Conservation (phyloP, 208 protist species). For the Blechomonas ayalai region DNA sequence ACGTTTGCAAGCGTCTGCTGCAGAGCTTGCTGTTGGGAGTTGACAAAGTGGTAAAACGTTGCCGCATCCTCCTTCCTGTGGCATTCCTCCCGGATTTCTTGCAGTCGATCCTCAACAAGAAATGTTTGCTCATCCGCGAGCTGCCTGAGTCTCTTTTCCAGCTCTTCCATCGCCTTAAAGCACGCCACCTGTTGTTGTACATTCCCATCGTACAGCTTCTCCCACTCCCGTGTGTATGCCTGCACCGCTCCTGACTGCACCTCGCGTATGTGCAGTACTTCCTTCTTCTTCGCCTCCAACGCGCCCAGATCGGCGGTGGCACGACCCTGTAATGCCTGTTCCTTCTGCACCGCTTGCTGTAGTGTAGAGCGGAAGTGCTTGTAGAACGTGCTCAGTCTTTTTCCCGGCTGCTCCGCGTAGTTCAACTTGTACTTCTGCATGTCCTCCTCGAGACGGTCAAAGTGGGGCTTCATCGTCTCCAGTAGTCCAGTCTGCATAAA, state of each 20-base stretch:
- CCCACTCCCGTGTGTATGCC: slow-evolving; percentile 35
- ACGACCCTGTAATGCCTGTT: slow-evolving; percentile 10
- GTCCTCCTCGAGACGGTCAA: slow-evolving; percentile 41
- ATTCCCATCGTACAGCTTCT: slow-evolving; percentile 43
- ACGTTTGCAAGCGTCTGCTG: slow-evolving; percentile 16
- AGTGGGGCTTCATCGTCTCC: slow-evolving; percentile 47
- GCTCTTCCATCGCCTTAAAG: slow-evolving; percentile 59
- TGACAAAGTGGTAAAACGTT: slow-evolving; percentile 46
- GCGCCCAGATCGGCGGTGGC: slow-evolving; percentile 26
- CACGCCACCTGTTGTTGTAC: slow-evolving; percentile 52
- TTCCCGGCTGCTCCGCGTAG: slow-evolving; percentile 15
- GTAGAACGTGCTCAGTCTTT: slow-evolving; percentile 14
- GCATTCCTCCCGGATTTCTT: slow-evolving; percentile 33
- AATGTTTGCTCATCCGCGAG: slow-evolving; percentile 38
- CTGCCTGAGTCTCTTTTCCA: slow-evolving; percentile 45
- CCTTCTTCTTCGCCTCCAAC: slow-evolving; percentile 19
- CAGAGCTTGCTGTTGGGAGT: slow-evolving; percentile 24
- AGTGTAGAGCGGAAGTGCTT: slow-evolving; percentile 17
- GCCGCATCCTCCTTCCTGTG: slow-evolving; percentile 38
- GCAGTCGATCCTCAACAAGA: slow-evolving; percentile 49
- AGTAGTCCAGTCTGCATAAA: slow-evolving; percentile 62
- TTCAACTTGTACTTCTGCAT: slow-evolving; percentile 31
- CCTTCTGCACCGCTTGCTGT: slow-evolving; percentile 2
- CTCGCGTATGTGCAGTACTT: slow-evolving; percentile 19
- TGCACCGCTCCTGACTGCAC: slow-evolving; percentile 20